These are phyloP conservation scores for Sporothrix brunneoviolacea DNA, from an alignment of 2,329 filamentous ascomycete genomes.

Conservation along the genomic window DNA sequence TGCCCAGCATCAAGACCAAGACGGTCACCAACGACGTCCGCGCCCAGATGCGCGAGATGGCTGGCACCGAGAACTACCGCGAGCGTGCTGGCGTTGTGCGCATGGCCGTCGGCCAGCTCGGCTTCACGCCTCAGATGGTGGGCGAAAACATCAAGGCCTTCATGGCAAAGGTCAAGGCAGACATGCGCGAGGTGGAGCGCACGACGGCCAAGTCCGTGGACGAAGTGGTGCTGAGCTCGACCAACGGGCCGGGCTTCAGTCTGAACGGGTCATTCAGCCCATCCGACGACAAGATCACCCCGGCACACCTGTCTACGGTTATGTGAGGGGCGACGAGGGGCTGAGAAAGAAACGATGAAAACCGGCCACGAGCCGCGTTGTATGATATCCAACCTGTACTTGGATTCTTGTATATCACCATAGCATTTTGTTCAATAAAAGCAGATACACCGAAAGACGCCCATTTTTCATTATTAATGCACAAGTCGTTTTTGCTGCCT, in stretches of 20 bases:
- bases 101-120: slow-evolving; percentile 85
- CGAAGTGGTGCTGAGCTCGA: slow-evolving; percentile 75
- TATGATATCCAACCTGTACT: slow-evolving; percentile 13
- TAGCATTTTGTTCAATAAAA: slow-evolving; percentile 4
- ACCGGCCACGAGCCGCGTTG: neutral
- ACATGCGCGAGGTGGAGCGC: slow-evolving; percentile 55
- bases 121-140: slow-evolving; percentile 81
- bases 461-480: no score
- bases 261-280: slow-evolving; percentile 72
- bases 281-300: slow-evolving; percentile 48
- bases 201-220: slow-evolving; percentile 64
- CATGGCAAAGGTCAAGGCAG: slow-evolving; percentile 68
- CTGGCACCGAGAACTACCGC: slow-evolving; percentile 79
- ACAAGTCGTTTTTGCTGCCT: no score
- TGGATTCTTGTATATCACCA: slow-evolving; percentile 12
- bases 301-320: slow-evolving; percentile 44
- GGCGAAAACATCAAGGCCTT: slow-evolving; percentile 76
- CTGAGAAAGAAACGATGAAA: neutral
- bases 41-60: slow-evolving; percentile 69
- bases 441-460: neutral
- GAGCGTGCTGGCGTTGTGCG: slow-evolving; percentile 79
- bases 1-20: slow-evolving; percentile 83
- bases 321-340: slow-evolving; percentile 37
- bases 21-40: slow-evolving; percentile 81
- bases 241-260: slow-evolving; percentile 78